These are phyloP conservation scores for Neoascochyta sp. DNA, from an alignment of 2,329 filamentous ascomycete genomes.

Conservation along the genomic window DNA sequence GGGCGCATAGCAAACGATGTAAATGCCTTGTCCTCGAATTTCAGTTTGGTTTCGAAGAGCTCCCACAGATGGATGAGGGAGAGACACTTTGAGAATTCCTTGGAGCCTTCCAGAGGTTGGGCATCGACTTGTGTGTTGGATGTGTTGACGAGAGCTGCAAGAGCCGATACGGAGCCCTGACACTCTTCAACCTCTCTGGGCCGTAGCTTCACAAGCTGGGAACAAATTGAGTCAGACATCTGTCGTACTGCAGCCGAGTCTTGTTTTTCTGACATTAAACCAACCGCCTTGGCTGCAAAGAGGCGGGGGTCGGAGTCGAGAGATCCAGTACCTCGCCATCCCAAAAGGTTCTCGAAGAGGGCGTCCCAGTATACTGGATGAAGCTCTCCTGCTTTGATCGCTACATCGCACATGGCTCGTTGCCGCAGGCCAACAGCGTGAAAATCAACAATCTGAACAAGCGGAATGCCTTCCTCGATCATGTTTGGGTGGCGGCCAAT, in stretches of 20 bases:
- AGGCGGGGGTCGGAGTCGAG: conserved; percentile 70
- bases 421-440: conserved; percentile 86
- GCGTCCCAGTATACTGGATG: conserved; percentile 63
- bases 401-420: conserved; percentile 75
- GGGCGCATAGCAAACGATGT: conserved; percentile 51
- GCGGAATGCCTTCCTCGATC: conserved; percentile 72
- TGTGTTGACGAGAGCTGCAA: conserved; percentile 35
- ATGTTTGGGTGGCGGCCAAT: conserved; percentile 89
- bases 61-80: conserved; percentile 29
- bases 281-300: conserved; percentile 67
- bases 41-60: conserved; percentile 29
- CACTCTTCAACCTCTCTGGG: conserved; percentile 63
- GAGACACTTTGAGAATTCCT: neutral
- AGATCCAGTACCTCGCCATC: conserved; percentile 86
- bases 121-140: neutral
- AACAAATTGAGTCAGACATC: conserved; percentile 44
- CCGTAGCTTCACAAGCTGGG: conserved; percentile 48
- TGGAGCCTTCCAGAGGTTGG: neutral
- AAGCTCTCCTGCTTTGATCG: conserved; percentile 64
- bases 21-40: conserved; percentile 39
- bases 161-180: conserved; percentile 62
- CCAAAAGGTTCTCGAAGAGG: conserved; percentile 66
- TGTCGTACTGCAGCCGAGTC: conserved; percentile 32
- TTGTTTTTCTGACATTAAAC: conserved; percentile 49
- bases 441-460: conserved; percentile 91